Base-by-base conservation (phyloP, 2,329 filamentous ascomycete genomes). In the Fusarium continuum region DNA sequence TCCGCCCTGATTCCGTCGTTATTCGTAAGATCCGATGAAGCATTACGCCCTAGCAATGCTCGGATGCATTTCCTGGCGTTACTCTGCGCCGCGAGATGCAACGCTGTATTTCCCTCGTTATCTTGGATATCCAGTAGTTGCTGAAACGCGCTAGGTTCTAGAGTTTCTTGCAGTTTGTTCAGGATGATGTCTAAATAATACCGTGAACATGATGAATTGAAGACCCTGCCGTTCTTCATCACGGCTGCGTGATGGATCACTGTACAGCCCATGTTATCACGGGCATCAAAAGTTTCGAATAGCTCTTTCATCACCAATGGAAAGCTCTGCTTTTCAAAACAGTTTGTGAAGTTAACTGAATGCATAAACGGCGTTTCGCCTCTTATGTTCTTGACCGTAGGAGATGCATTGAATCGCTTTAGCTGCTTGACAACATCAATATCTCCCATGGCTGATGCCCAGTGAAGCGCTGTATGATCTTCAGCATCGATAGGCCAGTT, bases 361-460 rank as follows among this genome's bases (percentile, higher is more conserved):
- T 93, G 90, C 87, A 99, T 97, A 29, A 99, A 85, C 0, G 95
- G 94, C 0, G 95, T 98, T 77, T 98, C 94, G 54, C 90, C 90
- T 17, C 87, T 82, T 38, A 85, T 79, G 53, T 93, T 93, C 49
- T 89, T 84, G 4, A 89, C 87, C 25, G 87, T 86, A 14, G 92
- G 82, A 59, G 87, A 87, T 10, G 94, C 93, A 35, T 91, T 89
- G 59, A 93, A 92, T 34, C 88, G 85, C 69, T 95, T 90, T 16
- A 99, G 82, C 75, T 96, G 91, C 75, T 90, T 92, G 61, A 97
- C 92, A 14, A 98, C 91, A 43, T 94, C 91, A 25, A 97, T 82
- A 68, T 98, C 95, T 55, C 95, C 95, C 94, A 99, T 99, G 20
- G 95, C 92, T 48, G 92, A 93, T 16, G 93, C 95, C 95, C 95